A percentile compares a stretch with the other conserved stretches of the same genome.
These are phyloP conservation scores for Trebouxia gelatinosa DNA, from an alignment of 163 green algal species.

Conservation along the genomic window DNA sequence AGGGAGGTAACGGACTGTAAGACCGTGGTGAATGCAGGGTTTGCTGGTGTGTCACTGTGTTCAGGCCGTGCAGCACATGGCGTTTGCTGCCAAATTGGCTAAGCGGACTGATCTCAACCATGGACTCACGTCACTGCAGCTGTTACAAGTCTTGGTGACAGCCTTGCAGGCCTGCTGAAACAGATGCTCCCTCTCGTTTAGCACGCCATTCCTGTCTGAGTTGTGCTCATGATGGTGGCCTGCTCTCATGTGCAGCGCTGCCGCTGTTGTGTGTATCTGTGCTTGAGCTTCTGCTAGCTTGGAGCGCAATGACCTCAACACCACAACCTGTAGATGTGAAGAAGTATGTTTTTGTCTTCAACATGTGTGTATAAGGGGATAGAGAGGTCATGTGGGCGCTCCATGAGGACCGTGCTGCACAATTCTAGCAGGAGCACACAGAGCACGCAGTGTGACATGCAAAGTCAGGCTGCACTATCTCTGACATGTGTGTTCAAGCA, in stretches of 20 bases:
- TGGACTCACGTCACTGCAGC: slow-evolving; percentile 20
- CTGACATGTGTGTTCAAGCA: too few relatives aligned
- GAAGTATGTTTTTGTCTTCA: neutral
- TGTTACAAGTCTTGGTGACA: slow-evolving; percentile 26
- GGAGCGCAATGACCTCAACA: slow-evolving; percentile 54
- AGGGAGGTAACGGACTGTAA: too few relatives aligned
- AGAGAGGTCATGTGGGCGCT: too few relatives aligned
- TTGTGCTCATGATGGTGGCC: neutral
- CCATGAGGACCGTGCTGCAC: neutral
- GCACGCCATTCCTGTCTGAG: too few relatives aligned
- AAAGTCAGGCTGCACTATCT: neutral
- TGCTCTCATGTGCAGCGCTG: slow-evolving; percentile 39
- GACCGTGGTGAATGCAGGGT: too few relatives aligned
- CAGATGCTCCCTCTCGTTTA: slow-evolving; percentile 26
- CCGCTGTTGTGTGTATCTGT: slow-evolving; percentile 43
- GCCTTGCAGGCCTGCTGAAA: slow-evolving; percentile 35
- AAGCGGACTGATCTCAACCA: neutral
- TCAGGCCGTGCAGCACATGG: too few relatives aligned
- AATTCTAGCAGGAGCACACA: neutral
- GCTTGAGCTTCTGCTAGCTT: slow-evolving; percentile 51
- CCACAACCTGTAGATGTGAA: slow-evolving; percentile 42
- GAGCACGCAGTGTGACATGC: neutral
- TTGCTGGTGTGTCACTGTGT: too few relatives aligned
- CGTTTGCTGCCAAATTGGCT: too few relatives aligned
- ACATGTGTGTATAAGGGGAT: neutral